phyloP scores from a whole-genome alignment of 768 basidiomycete genomes.

The Filobasidium wieringae region DNA sequence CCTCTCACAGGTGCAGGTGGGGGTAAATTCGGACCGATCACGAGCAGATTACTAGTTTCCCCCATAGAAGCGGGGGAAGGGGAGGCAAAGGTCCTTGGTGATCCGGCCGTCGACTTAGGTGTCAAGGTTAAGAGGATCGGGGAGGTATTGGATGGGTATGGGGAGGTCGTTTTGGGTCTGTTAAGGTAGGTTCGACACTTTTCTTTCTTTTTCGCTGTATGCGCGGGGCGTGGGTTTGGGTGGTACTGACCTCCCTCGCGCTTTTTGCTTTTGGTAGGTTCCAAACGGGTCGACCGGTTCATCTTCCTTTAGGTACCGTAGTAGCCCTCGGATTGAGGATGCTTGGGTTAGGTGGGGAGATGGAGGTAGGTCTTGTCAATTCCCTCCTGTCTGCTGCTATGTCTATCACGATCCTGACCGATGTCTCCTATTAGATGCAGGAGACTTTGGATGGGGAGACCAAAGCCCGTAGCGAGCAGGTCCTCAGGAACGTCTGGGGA shows the following conservation, averaged over 20 bases:
- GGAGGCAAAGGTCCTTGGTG: neutral
- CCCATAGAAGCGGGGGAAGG: too few species aligned
- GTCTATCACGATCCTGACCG: conserved; percentile 7
- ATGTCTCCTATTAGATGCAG: conserved; percentile 26
- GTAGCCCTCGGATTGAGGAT: conserved; percentile 29
- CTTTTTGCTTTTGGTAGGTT: conserved; percentile 12
- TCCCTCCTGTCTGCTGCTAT: neutral
- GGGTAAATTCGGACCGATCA: too few species aligned
- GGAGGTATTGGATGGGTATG: conserved; percentile 20
- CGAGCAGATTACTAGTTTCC: too few species aligned
- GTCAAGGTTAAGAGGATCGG: neutral
- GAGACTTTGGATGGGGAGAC: conserved; percentile 19
- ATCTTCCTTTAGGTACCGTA: conserved; percentile 33
- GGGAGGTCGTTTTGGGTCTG: conserved; percentile 22
- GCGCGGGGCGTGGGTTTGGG: neutral
- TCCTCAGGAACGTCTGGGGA: conserved; percentile 25
- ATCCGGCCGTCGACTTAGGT: neutral
- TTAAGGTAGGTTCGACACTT: conserved; percentile 16
- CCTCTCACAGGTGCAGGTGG: too few species aligned
- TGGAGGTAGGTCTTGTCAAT: neutral
- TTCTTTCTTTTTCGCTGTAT: neutral
- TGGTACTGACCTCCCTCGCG: neutral
- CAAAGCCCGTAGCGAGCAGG: neutral
- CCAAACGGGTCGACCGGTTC: conserved; percentile 30
- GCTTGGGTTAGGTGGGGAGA: conserved; percentile 20